These are phyloP conservation scores for Coniophora puteana DNA, from an alignment of 1,284 basidiomycete genomes.

Conservation along the genomic window DNA sequence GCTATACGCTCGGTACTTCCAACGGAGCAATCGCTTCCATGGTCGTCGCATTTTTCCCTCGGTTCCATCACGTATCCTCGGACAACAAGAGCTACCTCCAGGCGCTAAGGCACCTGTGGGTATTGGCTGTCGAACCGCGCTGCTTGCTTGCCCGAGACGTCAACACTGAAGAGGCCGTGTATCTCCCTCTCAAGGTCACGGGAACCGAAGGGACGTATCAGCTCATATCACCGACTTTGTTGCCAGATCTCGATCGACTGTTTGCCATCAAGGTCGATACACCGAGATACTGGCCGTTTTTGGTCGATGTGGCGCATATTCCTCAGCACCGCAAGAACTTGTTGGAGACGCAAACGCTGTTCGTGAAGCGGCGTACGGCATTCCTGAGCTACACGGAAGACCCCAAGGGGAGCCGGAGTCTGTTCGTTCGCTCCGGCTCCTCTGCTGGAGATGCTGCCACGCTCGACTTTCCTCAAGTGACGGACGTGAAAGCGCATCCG, in stretches of 20 bases:
- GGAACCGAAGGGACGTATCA: constrained; percentile 64
- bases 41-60: constrained; percentile 88
- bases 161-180: constrained; percentile 85
- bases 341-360: constrained; percentile 76
- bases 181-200: constrained; percentile 86
- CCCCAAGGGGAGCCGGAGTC: constrained; percentile 86
- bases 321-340: constrained; percentile 68
- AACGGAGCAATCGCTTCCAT: constrained; percentile 90
- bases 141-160: constrained; percentile 90
- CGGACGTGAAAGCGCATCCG: constrained; percentile 59
- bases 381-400: constrained; percentile 93
- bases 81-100: constrained; percentile 94
- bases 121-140: constrained; percentile 90
- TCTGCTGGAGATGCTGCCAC: constrained; percentile 74
- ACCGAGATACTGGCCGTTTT: constrained; percentile 92
- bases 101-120: constrained; percentile 94
- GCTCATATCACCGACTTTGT: constrained; percentile 87
- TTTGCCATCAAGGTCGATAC: constrained; percentile 84
- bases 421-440: constrained; percentile 78
- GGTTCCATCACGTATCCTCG: constrained; percentile 72
- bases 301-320: constrained; percentile 69
- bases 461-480: constrained; percentile 77
- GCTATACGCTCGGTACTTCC: constrained; percentile 90
- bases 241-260: constrained; percentile 82
- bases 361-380: constrained; percentile 89